Evolutionary conservation across 129 eudicot genomes (phyloP), one percentile per base, ranked within the genome.

Genomic region (Flaveria bidentis): DNA sequence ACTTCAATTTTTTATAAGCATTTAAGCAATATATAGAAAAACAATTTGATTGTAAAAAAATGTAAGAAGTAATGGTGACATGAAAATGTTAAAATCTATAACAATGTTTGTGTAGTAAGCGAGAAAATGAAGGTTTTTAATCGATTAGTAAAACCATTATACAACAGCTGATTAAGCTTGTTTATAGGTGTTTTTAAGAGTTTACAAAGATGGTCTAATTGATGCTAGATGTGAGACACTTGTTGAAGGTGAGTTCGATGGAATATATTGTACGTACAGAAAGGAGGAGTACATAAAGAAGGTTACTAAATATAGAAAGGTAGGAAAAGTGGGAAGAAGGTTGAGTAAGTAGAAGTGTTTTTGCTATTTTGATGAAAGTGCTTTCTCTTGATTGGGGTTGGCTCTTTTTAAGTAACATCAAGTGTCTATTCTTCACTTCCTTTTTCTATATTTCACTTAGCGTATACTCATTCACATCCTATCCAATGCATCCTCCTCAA

Each of bases 261-360:
- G 61, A 25, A 78, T 41, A 56, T 8, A 45, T 45, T 8, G 83
- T 80, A 80, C 84, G 74, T 56, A 67, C 9, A 53, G n/a, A 57
- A 44, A 36, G 71, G 69, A 66, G 53, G 80, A 80, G 80, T 80
- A 73, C 75, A 80, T 30, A 80, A 74, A 66, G 71, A 74, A 74
- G 71, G 56, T 67, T 74, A 30, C 80, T 67, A 80, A 56, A 73
- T 56, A 67, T 56, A 42, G 71, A 60, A 74, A 74, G 76, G 80
- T 67, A 73, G 52, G 80, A 76, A 45, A 74, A 80, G 80, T 74
- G 80, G 84, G 84, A 80, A 80, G 84, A 67, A 2, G 71, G 76
- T 80, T 80, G 84, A 80, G 84, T 74, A 74, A 74, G 45, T 74
- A 74, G 80, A 74, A 74, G 57, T 80, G 80, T 69, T 80, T 74